These are phyloP conservation scores for Ensete ventricosum DNA, from an alignment of 176 grass and related monocot genomes.

Conservation along the genomic window DNA sequence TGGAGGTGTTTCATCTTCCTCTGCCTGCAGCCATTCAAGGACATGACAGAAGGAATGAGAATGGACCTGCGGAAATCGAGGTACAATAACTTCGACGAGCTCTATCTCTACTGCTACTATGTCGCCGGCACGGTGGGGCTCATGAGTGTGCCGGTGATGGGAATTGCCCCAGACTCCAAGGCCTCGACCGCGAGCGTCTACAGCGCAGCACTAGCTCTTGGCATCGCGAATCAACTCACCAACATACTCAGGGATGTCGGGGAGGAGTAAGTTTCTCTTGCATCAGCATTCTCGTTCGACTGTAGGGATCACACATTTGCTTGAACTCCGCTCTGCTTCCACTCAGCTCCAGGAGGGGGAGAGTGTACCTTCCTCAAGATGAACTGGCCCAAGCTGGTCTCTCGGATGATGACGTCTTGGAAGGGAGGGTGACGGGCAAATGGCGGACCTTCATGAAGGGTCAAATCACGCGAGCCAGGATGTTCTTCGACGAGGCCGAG, in stretches of 20 bases:
- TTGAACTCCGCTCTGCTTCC: slow-evolving; percentile 28
- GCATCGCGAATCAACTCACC: slow-evolving; percentile 92
- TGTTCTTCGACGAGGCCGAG: slow-evolving; percentile 86
- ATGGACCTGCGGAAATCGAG: slow-evolving; percentile 85
- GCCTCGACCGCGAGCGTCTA: slow-evolving; percentile 69
- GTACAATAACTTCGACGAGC: slow-evolving; percentile 76
- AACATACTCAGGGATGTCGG: slow-evolving; percentile 97
- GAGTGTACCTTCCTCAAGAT: slow-evolving; percentile 94
- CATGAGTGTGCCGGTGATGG: slow-evolving; percentile 98
- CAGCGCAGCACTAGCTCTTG: slow-evolving; percentile 73
- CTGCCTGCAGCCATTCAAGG: slow-evolving; percentile 72
- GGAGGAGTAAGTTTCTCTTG: slow-evolving; percentile 61
- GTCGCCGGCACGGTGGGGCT: slow-evolving; percentile 89
- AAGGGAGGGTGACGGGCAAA: slow-evolving; percentile 76
- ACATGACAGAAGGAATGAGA: slow-evolving; percentile 95
- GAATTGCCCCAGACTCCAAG: slow-evolving; percentile 64
- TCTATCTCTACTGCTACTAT: slow-evolving; percentile 97
- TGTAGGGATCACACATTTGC: background rate
- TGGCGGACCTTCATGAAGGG: slow-evolving; percentile 97
- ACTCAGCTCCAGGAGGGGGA: slow-evolving; percentile 78
- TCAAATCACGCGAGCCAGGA: slow-evolving; percentile 71
- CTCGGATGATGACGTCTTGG: slow-evolving; percentile 74
- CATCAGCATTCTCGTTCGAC: background rate
- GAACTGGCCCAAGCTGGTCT: slow-evolving; percentile 61
- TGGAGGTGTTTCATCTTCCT: background rate